phyloP scores from a whole-genome alignment of 345 rosid species.

The Viola odorata region DNA sequence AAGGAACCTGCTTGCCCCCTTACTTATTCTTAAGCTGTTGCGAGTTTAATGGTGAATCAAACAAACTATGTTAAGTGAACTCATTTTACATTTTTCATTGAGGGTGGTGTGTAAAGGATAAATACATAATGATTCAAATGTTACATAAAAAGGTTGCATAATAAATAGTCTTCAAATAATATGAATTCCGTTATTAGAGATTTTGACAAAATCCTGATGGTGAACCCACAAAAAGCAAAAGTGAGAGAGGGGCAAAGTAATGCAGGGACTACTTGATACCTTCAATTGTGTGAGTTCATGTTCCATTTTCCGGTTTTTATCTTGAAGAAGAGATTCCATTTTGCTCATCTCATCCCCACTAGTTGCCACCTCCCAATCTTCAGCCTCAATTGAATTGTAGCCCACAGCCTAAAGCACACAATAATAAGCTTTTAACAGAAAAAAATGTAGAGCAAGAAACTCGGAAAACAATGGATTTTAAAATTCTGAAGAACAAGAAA shows the following conservation, averaged over 20 bases:
- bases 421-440: conserved; percentile 12
- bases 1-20: too few species aligned
- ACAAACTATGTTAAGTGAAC: too few species aligned
- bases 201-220: background rate
- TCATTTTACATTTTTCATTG: too few species aligned
- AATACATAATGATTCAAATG: background rate
- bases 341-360: conserved; percentile 94
- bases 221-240: background rate
- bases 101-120: too few species aligned
- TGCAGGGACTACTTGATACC: conserved; percentile 35
- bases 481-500: background rate
- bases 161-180: background rate
- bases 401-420: conserved; percentile 68
- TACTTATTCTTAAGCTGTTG: background rate
- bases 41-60: too few species aligned
- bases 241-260: background rate
- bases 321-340: conserved; percentile 98
- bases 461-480: background rate
- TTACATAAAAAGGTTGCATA: background rate
- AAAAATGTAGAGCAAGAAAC: background rate
- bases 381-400: conserved; percentile 96
- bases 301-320: conserved; percentile 94
- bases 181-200: background rate
- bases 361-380: conserved; percentile 98
- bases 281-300: conserved; percentile 89